These are phyloP conservation scores for Phytophthora pini DNA, from an alignment of 352 stramenopile species.

Conservation along the genomic window DNA sequence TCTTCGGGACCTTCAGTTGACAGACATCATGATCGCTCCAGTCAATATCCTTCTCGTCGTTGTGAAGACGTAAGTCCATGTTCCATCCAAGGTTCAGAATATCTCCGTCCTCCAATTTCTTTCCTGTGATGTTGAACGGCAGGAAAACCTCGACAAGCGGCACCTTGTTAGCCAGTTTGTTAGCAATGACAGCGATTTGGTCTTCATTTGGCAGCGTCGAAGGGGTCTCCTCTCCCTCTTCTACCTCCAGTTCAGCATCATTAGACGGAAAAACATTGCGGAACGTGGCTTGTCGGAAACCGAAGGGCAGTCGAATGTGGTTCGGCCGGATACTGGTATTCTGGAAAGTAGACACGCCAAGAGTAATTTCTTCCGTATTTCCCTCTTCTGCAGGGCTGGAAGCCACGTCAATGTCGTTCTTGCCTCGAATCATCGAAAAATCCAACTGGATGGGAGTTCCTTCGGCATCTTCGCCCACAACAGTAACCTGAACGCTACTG, in stretches of 20 bases:
- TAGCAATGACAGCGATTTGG: conserved; percentile 4
- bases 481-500: conserved; percentile 54
- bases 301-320: conserved; percentile 67
- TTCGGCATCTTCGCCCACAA: conserved; percentile 52
- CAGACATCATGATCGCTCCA: conserved; percentile 65
- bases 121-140: conserved; percentile 76
- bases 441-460: conserved; percentile 48
- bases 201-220: conserved; percentile 5
- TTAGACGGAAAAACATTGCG: conserved; percentile 23
- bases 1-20: conserved; percentile 52
- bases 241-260: conserved; percentile 6
- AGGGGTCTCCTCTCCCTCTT: not conserved
- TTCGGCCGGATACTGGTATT: conserved; percentile 72
- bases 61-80: conserved; percentile 57
- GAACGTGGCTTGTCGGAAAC: conserved; percentile 69
- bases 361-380: conserved; percentile 18
- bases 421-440: conserved; percentile 65
- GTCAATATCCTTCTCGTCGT: conserved; percentile 60
- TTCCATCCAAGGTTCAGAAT: conserved; percentile 62
- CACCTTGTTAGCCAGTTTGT: conserved; percentile 24
- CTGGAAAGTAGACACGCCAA: conserved; percentile 64
- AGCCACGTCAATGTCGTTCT: conserved; percentile 39
- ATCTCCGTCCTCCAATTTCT: conserved; percentile 60
- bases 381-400: conserved; percentile 14
- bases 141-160: conserved; percentile 62